These are phyloP conservation scores for Xylaria curta DNA, from an alignment of 495 filamentous ascomycete species.

Conservation along the genomic window DNA sequence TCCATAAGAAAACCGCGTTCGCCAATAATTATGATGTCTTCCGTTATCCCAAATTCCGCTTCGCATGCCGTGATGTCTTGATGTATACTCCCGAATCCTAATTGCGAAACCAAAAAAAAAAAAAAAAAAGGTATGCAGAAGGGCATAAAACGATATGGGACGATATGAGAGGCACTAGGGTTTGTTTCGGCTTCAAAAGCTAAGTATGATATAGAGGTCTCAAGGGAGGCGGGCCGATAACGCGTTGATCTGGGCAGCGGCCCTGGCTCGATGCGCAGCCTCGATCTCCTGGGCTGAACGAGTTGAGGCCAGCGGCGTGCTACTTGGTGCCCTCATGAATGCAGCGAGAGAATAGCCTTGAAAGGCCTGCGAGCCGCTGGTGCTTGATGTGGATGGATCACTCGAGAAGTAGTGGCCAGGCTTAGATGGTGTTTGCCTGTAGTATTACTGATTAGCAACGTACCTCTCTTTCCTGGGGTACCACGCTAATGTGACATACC, in stretches of 20 bases:
- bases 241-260: neutral
- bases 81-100: neutral
- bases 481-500: conserved; percentile 10
- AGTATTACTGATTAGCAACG: neutral
- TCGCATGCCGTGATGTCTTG: neutral
- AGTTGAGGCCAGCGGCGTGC: neutral
- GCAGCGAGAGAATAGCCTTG: neutral
- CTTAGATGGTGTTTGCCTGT: neutral
- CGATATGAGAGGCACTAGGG: neutral
- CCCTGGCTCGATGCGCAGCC: conserved; percentile 1
- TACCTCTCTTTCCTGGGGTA: too few species aligned
- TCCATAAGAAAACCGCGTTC: neutral
- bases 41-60: neutral
- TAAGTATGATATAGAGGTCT: neutral
- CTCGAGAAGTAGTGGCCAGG: neutral
- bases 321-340: neutral
- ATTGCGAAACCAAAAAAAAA: neutral
- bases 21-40: neutral
- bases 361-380: neutral
- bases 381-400: neutral
- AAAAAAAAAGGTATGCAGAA: neutral
- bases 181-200: neutral
- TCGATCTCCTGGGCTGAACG: neutral
- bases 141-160: neutral
- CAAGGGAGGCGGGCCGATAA: neutral